Percentiles rank a stretch among this genome's conserved stretches.
Evolutionary conservation across 1,139 yeast genomes (phyloP).

Genomic region (Sporopachydermia cereana): DNA sequence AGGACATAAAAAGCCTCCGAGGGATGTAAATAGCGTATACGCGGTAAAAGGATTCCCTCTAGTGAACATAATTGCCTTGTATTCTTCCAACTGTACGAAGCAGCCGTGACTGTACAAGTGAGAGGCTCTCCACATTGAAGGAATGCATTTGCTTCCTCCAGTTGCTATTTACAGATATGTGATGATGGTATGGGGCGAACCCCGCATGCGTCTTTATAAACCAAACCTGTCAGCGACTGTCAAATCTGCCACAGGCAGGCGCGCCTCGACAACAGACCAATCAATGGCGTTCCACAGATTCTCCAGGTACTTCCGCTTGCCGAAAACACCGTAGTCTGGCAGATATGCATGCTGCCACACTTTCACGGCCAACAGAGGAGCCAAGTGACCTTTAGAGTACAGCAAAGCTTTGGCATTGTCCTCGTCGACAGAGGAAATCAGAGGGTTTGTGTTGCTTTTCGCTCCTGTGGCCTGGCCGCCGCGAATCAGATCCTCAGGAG

Average conservation of each 20-base stretch:
- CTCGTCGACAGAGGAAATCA: background rate
- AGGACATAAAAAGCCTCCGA: too few relatives aligned
- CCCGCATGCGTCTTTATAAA: background rate
- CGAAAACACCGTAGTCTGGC: constrained; percentile 61
- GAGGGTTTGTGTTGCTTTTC: constrained; percentile 9
- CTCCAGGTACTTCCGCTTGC: constrained; percentile 54
- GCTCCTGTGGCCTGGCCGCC: constrained; percentile 18
- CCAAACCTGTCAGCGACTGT: constrained; percentile 1
- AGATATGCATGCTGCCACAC: constrained; percentile 4
- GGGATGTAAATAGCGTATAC: too few relatives aligned
- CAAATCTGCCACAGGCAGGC: constrained; percentile 33
- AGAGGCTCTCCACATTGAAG: too few relatives aligned
- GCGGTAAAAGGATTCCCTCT: too few relatives aligned
- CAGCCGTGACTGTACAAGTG: too few relatives aligned
- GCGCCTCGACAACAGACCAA: constrained; percentile 51
- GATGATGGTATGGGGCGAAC: too few relatives aligned
- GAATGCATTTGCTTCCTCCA: too few relatives aligned
- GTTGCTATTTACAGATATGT: background rate
- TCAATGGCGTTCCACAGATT: constrained; percentile 63
- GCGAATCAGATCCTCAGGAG: constrained; percentile 34
- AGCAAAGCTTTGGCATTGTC: background rate
- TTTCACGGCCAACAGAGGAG: constrained; percentile 4
- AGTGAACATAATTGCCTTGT: too few relatives aligned
- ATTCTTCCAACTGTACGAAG: too few relatives aligned
- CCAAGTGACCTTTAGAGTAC: constrained; percentile 1